These are phyloP conservation scores for Monosporascus sp. DNA, from an alignment of 2,329 filamentous ascomycete species.

Conservation along the genomic window DNA sequence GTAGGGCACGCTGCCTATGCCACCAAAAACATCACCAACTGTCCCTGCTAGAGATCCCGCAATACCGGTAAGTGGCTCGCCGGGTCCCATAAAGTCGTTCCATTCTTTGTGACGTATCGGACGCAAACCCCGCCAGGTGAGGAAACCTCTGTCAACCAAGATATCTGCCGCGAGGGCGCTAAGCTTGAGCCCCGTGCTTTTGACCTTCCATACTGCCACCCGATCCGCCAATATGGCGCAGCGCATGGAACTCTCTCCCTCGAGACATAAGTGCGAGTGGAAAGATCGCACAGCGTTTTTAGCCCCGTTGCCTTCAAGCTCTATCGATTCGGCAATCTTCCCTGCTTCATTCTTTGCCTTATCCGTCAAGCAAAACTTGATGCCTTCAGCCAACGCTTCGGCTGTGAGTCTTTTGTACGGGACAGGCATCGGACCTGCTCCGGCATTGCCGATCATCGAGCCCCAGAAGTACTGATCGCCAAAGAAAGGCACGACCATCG, in stretches of 20 bases:
- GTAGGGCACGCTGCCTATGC: conserved; percentile 59
- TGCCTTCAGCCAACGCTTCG: conserved; percentile 64
- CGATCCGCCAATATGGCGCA: conserved; percentile 60
- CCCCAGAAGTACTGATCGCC: conserved; percentile 79
- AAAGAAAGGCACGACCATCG: conserved; percentile 75
- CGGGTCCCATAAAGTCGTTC: conserved; percentile 73
- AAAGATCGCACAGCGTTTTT: conserved; percentile 64
- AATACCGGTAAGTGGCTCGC: conserved; percentile 64
- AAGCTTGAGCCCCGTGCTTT: conserved; percentile 53
- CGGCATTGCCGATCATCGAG: conserved; percentile 56
- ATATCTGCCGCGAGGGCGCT: conserved; percentile 61
- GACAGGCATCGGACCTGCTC: conserved; percentile 60
- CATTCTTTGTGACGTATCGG: conserved; percentile 64
- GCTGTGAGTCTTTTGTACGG: conserved; percentile 62
- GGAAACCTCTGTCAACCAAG: conserved; percentile 53
- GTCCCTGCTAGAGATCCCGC: conserved; percentile 57
- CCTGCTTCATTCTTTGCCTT: conserved; percentile 53
- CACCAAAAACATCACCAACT: conserved; percentile 53
- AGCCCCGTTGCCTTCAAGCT: conserved; percentile 60
- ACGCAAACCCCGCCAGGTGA: conserved; percentile 58
- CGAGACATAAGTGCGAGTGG: conserved; percentile 52
- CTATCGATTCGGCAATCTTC: conserved; percentile 57
- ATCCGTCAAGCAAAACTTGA: conserved; percentile 59
- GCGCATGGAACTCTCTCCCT: conserved; percentile 50
- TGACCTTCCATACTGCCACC: conserved; percentile 61